These are phyloP conservation scores for Poa pratensis DNA, from an alignment of 176 grass and related monocot species.

Conservation along the genomic window DNA sequence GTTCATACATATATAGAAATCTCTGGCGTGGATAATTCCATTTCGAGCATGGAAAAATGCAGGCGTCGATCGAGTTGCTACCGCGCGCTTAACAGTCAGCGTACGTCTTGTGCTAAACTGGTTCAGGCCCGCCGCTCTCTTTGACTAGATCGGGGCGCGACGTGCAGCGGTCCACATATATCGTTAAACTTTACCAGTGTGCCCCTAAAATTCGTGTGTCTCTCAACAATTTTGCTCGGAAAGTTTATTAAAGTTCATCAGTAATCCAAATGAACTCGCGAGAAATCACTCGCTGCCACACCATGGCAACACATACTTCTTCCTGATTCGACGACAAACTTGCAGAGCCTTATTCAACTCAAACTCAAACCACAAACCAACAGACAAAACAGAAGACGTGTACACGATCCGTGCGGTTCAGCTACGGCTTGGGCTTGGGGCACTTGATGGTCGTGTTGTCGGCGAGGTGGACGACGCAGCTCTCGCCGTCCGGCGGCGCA, in stretches of 20 bases:
- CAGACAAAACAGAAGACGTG: no score
- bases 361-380: not conserved
- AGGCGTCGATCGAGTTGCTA: not conserved
- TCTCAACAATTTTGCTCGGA: not conserved
- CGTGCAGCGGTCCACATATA: no score
- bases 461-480: conserved; percentile 26
- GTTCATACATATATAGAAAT: not conserved
- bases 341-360: not conserved
- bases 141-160: not conserved
- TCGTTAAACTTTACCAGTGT: no score
- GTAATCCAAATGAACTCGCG: no score
- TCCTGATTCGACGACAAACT: not conserved
- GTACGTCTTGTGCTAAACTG: not conserved
- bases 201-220: no score
- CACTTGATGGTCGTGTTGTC: no score
- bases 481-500: conserved; percentile 20
- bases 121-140: not conserved
- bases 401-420: no score
- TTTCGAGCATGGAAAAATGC: not conserved
- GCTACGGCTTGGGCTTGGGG: no score
- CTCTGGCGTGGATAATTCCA: not conserved
- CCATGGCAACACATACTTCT: not conserved
- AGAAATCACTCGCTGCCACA: not conserved
- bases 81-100: not conserved
- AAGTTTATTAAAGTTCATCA: no score